Percentiles rank a stretch among this genome's conserved stretches.
phyloP scores from a whole-genome alignment of 2,329 filamentous ascomycete species.

The Stemphylium beticola region DNA sequence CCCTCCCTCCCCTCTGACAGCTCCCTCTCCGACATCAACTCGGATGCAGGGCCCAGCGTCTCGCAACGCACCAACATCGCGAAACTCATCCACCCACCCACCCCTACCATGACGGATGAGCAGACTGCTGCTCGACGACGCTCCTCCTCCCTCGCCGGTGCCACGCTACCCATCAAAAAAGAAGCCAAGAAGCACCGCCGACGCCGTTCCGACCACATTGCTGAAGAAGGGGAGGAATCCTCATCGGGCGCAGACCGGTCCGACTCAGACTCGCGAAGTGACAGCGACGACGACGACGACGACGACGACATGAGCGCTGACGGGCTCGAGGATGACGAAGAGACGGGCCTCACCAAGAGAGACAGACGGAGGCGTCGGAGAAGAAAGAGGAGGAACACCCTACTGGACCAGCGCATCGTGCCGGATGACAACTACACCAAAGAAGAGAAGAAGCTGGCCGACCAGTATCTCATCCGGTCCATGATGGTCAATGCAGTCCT shows the following conservation, averaged over 20 bases:
- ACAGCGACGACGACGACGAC: conserved; percentile 59
- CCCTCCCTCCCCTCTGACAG: conserved; percentile 43
- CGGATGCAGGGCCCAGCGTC: conserved; percentile 23
- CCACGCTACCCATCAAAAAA: conserved; percentile 28
- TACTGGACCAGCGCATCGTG: conserved; percentile 74
- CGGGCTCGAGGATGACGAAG: conserved; percentile 81
- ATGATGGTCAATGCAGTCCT: conserved; percentile 78
- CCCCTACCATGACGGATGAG: conserved; percentile 42
- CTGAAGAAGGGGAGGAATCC: conserved; percentile 42
- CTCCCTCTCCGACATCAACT: conserved; percentile 31
- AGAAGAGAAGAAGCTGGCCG: conserved; percentile 76
- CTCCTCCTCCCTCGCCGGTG: conserved; percentile 44
- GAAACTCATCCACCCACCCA: conserved; percentile 40
- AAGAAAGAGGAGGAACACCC: conserved; percentile 71
- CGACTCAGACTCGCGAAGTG: conserved; percentile 43
- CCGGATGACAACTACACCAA: conserved; percentile 62
- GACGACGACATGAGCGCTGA: conserved; percentile 68
- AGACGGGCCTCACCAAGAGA: conserved; percentile 80
- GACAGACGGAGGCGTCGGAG: conserved; percentile 72
- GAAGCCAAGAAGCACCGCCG: conserved; percentile 36
- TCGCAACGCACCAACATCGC: conserved; percentile 30
- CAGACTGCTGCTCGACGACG: conserved; percentile 38
- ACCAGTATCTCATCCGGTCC: conserved; percentile 72
- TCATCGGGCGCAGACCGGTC: conserved; percentile 37
- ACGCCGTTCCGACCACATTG: conserved; percentile 41